Percentiles rank a stretch among this genome's conserved stretches.
These are phyloP conservation scores for Gentiana macrophylla DNA, from an alignment of 257 asterid genomes.

Conservation along the genomic window DNA sequence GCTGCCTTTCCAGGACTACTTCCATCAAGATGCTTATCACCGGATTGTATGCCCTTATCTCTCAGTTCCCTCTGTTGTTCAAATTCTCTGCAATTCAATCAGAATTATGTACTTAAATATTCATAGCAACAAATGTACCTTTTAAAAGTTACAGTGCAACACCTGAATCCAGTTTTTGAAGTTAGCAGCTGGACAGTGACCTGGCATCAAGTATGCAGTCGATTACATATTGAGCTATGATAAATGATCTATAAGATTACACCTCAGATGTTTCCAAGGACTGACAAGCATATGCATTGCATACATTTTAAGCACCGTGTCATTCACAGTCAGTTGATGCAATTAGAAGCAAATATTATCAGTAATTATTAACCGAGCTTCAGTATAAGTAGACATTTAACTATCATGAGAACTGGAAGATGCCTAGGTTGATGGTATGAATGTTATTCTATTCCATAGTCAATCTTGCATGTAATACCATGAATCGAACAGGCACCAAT, in stretches of 20 bases:
- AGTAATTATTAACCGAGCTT: too few relatives aligned
- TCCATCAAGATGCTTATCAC: conserved; percentile 33
- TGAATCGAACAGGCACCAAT: too few relatives aligned
- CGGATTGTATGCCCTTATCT: conserved; percentile 67
- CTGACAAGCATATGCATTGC: too few relatives aligned
- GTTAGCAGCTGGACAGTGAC: conserved; percentile 87
- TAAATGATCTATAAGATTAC: conserved; percentile 11
- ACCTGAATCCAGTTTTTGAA: conserved; percentile 99
- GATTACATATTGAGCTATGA: conserved; percentile 12
- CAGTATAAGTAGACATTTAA: too few relatives aligned
- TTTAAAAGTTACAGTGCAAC: conserved; percentile 20
- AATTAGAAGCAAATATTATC: too few relatives aligned
- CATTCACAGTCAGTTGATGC: too few relatives aligned
- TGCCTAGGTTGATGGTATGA: too few relatives aligned
- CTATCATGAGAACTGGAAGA: too few relatives aligned
- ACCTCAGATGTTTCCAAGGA: conserved; percentile 1
- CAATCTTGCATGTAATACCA: too few relatives aligned
- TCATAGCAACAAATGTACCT: conserved; percentile 8
- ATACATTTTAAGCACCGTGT: too few relatives aligned
- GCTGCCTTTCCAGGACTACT: conserved; percentile 35
- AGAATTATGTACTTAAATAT: conserved; percentile 13
- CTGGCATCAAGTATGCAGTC: conserved; percentile 33
- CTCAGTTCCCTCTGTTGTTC: conserved; percentile 98
- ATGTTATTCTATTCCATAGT: too few relatives aligned
- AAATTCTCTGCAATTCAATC: conserved; percentile 57